A percentile compares a stretch with the other conserved stretches of the same genome.
phyloP scores from a whole-genome alignment of 495 filamentous ascomycete genomes.

The Tuber microsphaerosporum region DNA sequence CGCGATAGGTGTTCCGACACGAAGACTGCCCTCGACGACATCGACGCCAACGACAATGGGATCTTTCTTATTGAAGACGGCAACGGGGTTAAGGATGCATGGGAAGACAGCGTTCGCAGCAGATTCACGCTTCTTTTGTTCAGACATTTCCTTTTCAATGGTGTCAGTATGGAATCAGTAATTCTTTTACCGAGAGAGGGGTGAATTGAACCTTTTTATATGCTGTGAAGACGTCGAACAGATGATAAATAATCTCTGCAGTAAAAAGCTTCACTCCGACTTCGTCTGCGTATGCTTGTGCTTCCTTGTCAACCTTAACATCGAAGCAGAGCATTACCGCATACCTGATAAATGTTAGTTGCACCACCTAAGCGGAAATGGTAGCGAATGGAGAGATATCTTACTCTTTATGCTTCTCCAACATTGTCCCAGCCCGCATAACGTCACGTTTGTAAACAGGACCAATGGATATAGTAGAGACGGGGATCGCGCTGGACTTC shows the following conservation, averaged over 20 bases:
- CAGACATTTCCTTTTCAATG: conserved; percentile 52
- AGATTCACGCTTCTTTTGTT: conserved; percentile 90
- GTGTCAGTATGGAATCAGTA: neutral
- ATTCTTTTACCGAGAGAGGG: neutral
- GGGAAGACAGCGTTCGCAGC: conserved; percentile 96
- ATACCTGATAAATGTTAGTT: conserved; percentile 10
- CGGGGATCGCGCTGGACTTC: conserved; percentile 87
- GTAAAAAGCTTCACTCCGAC: conserved; percentile 97
- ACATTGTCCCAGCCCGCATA: conserved; percentile 91
- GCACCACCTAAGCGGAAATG: neutral
- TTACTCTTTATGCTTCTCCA: conserved; percentile 90
- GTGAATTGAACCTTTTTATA: conserved; percentile 59
- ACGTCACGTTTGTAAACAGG: conserved; percentile 98
- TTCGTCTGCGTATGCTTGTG: conserved; percentile 80
- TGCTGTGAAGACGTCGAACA: conserved; percentile 93
- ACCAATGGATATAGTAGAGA: conserved; percentile 94
- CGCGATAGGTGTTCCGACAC: conserved; percentile 77
- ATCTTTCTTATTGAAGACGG: conserved; percentile 96
- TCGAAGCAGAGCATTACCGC: conserved; percentile 99
- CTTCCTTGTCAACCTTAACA: conserved; percentile 98
- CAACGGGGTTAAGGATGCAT: conserved; percentile 78
- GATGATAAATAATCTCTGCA: conserved; percentile 97
- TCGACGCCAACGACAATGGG: conserved; percentile 96
- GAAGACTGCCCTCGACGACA: conserved; percentile 79
- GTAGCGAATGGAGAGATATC: neutral